Conservation (phyloP, 768 basidiomycete genomes). For the Artomyces pyxidatus region DNA sequence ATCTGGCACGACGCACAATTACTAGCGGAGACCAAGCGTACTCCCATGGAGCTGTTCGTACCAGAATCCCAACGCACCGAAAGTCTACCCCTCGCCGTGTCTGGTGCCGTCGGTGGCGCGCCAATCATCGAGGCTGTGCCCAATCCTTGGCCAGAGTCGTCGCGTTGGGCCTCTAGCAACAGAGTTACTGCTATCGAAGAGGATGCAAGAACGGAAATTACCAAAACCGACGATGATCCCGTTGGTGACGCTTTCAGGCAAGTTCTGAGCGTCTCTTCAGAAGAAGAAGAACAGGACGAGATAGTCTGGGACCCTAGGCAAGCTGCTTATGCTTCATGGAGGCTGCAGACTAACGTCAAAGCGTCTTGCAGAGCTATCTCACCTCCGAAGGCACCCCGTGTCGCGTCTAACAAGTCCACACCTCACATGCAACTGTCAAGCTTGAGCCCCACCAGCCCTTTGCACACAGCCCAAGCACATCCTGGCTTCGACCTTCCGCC, state of each 20-base stretch:
- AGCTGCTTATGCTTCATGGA: constrained; percentile 6
- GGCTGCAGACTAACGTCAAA: not conserved
- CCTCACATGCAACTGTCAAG: constrained; percentile 2
- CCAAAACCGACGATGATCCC: constrained; percentile 76
- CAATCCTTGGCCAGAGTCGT: constrained; percentile 5
- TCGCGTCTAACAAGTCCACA: constrained; percentile 7
- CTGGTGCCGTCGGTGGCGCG: no score
- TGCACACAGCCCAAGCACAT: constrained; percentile 5
- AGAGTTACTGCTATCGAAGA: constrained; percentile 34
- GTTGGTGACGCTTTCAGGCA: constrained; percentile 60
- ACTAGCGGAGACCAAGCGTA: constrained; percentile 26
- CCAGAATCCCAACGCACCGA: no score
- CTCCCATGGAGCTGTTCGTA: constrained; percentile 6
- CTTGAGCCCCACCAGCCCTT: constrained; percentile 8
- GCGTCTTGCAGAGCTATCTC: not conserved
- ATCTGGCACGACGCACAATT: constrained; percentile 62
- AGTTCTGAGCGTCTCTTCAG: constrained; percentile 33
- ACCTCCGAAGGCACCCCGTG: no score
- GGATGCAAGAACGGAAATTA: constrained; percentile 58
- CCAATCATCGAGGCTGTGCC: no score
- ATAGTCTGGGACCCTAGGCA: constrained; percentile 72
- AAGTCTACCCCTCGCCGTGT: no score
- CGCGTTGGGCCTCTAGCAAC: constrained; percentile 20
- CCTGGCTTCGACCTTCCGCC: constrained; percentile 22
- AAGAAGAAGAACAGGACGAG: constrained; percentile 54